Conservation (phyloP, 805 yeast genomes). For the Candida adriatica region DNA sequence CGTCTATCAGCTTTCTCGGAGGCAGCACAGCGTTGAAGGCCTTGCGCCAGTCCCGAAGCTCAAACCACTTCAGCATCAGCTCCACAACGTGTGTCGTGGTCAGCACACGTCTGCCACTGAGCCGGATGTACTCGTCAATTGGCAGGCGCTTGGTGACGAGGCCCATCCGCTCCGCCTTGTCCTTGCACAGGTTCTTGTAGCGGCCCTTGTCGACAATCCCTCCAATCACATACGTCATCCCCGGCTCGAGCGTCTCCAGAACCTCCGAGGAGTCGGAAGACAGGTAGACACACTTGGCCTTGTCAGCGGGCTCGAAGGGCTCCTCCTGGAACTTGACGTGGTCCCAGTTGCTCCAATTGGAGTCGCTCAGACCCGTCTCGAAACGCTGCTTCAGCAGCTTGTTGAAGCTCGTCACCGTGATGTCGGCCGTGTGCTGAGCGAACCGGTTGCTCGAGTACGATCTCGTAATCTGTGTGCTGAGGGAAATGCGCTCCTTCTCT, state of each 20-base stretch:
- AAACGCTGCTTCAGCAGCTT: constrained; percentile 63
- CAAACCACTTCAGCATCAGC: constrained; percentile 73
- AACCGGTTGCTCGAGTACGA: constrained; percentile 73
- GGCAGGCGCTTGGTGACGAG: constrained; percentile 76
- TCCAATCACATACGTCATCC: constrained; percentile 79
- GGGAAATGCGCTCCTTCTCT: constrained; percentile 58
- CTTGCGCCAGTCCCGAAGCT: constrained; percentile 70
- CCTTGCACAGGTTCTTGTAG: constrained; percentile 69
- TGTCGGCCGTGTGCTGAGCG: constrained; percentile 47
- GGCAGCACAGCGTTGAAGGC: constrained; percentile 90
- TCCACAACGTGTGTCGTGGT: constrained; percentile 97
- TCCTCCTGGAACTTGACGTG: constrained; percentile 43
- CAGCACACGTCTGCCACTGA: constrained; percentile 81
- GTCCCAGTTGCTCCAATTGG: constrained; percentile 61
- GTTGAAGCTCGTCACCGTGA: constrained; percentile 59
- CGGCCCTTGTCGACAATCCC: constrained; percentile 96
- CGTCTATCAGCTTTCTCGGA: constrained; percentile 49
- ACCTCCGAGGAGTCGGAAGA: constrained; percentile 83
- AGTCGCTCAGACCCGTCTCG: constrained; percentile 46
- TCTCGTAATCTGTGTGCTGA: constrained; percentile 75
- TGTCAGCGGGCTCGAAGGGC: constrained; percentile 25
- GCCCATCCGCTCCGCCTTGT: constrained; percentile 72
- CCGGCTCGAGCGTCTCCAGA: constrained; percentile 55
- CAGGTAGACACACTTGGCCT: constrained; percentile 51
- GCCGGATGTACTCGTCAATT: constrained; percentile 72